A percentile compares a stretch with the other conserved stretches of the same genome.
Conservation (phyloP, 2,329 filamentous ascomycete genomes). For the Albophoma yamanashiensis region DNA sequence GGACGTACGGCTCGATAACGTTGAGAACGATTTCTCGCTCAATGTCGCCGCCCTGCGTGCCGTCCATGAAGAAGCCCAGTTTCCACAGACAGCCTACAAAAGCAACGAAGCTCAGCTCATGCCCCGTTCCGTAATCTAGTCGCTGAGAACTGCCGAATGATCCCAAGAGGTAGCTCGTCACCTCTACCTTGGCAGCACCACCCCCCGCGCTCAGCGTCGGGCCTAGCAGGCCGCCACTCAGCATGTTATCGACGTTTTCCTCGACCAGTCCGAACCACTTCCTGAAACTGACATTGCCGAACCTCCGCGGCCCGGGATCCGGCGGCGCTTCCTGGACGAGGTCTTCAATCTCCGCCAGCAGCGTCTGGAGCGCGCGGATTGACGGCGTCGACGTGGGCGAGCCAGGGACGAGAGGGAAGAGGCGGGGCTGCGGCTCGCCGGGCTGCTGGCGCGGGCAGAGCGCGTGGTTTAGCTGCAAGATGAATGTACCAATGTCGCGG, state of each 20-base stretch:
- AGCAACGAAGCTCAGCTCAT: constrained; percentile 89
- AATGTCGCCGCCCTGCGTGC: constrained; percentile 37
- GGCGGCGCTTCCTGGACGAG: constrained; percentile 74
- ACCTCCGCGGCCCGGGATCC: constrained; percentile 74
- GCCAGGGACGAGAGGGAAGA: constrained; percentile 31
- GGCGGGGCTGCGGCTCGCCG: constrained; percentile 17
- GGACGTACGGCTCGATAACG: constrained; percentile 62
- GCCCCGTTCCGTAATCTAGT: constrained; percentile 91
- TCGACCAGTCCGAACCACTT: constrained; percentile 68
- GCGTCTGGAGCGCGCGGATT: constrained; percentile 51
- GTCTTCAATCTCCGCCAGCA: constrained; percentile 53
- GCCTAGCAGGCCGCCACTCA: constrained; percentile 17
- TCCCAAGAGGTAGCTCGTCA: constrained; percentile 71
- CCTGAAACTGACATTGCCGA: constrained; percentile 85
- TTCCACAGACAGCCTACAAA: constrained; percentile 91
- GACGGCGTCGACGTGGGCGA: constrained; percentile 33
- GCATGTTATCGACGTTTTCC: constrained; percentile 34
- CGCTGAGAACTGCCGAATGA: constrained; percentile 81
- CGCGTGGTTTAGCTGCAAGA: constrained; percentile 81
- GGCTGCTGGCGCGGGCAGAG: constrained; percentile 60
- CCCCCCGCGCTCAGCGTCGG: constrained; percentile 18
- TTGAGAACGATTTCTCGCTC: constrained; percentile 76
- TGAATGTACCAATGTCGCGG: constrained; percentile 73
- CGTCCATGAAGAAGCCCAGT: constrained; percentile 63
- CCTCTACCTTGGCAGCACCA: constrained; percentile 50